Conservation (phyloP, 805 yeast genomes). For the Kodamaea restingae region DNA sequence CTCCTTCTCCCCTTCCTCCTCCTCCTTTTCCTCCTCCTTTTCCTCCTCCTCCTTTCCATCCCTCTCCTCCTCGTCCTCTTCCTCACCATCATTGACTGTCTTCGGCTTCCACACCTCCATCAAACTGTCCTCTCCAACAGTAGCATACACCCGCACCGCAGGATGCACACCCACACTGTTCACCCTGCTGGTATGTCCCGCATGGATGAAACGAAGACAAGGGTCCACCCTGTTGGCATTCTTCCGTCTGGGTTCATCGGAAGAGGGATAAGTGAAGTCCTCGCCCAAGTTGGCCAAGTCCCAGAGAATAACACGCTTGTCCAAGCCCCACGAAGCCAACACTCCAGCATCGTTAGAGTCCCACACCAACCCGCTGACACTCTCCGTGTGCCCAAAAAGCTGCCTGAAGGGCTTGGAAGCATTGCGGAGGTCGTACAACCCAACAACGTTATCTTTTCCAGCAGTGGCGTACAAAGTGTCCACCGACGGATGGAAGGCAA, state of each 20-base stretch:
- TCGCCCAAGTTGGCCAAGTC: conserved; percentile 58
- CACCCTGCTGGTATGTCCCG: conserved; percentile 75
- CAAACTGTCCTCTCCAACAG: conserved; percentile 72
- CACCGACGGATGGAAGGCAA: conserved; percentile 58
- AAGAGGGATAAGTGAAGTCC: conserved; percentile 40
- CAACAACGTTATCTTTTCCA: conserved; percentile 70
- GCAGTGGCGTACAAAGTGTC: conserved; percentile 66
- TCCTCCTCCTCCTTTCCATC: conserved; percentile 7
- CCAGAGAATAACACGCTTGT: conserved; percentile 73
- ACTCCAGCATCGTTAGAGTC: conserved; percentile 46
- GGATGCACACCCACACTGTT: conserved; percentile 70
- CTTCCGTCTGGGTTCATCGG: conserved; percentile 47
- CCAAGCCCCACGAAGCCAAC: conserved; percentile 58
- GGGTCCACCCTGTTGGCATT: conserved; percentile 54
- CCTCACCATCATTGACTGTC: conserved; percentile 36
- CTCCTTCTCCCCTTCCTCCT: conserved; percentile 5
- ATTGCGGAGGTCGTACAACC: conserved; percentile 72
- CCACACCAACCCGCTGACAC: conserved; percentile 42
- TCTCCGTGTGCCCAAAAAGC: conserved; percentile 60
- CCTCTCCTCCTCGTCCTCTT: conserved; percentile 25
- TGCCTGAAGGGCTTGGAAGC: conserved; percentile 55
- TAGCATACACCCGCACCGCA: conserved; percentile 52
- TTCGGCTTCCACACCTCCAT: conserved; percentile 76
- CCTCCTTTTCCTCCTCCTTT: conserved; percentile 6
- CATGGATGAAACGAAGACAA: conserved; percentile 73